Base-by-base conservation (phyloP, 768 basidiomycete species). In the Lentinus tigrinus region DNA sequence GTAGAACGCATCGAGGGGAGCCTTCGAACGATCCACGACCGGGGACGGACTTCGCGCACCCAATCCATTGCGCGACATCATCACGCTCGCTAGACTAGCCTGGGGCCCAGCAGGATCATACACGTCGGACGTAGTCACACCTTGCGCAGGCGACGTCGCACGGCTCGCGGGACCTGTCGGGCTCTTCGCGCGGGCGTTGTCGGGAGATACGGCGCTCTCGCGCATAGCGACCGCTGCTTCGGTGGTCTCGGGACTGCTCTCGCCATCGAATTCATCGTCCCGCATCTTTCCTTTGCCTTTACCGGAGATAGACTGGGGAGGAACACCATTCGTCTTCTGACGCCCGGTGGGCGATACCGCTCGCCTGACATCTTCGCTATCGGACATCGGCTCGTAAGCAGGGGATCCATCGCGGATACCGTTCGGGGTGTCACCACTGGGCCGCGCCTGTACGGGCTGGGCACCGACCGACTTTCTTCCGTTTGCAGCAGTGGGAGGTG, bases 351-450 rank as follows among this genome's bases (percentile, higher is more conserved):
- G 89, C 0, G 89, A 89, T 58, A 88, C 78, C 13, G 87, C 85
- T 34, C 88, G 84, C 31, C 88, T 85, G 50, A 75, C 72, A 48
- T 85, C 84, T 37, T 88, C 87, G 7, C 71, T 56, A 34, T 85
- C 86, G 9, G 76, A 68, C 0, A 63, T 60, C 38, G 73, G 74
- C 28, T 72, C 73, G 27, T 73, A 55, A 4, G 38, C 70, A 4
- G 92, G 89, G 2, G 92, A 93, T 74, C 83, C 81, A 3, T 90
- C 78, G 34, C 89, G 85, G 23, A 61, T 61, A n/a, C 70, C 74
- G 39, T 77, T 76, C 55, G 72, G 31, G 65, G 54, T 68, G 63
- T 34, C 68, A 65, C 51, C 60, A 26, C 10, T 6, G 3, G 42
- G 31, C 2, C 51, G 28, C 9, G 52, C 44, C 51, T 53, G 60